Percentiles rank a stretch among this genome's conserved stretches.
These are phyloP conservation scores for Fragaria iinumae DNA, from an alignment of 306 rosid species.

Conservation along the genomic window DNA sequence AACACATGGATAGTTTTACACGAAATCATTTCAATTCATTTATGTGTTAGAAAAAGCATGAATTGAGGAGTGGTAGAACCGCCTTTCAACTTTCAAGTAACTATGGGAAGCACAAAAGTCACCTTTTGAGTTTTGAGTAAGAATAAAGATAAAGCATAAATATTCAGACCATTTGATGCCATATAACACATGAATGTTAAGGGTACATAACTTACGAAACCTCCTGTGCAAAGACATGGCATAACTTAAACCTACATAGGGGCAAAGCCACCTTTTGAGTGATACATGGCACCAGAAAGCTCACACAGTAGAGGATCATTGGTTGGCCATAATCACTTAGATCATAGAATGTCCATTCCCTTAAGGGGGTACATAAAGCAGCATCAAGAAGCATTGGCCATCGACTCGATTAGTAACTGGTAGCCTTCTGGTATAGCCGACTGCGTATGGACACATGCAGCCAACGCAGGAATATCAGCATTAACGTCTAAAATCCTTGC, in stretches of 20 bases:
- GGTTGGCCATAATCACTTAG: slow-evolving; percentile 21
- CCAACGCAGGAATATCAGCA: slow-evolving; percentile 83
- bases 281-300: slow-evolving; percentile 31
- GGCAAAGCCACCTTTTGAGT: slow-evolving; percentile 27
- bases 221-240: slow-evolving; percentile 19
- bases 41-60: no score
- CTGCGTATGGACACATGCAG: slow-evolving; percentile 78
- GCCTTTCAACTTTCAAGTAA: no score
- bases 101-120: background rate
- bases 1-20: no score
- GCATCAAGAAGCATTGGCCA: slow-evolving; percentile 68
- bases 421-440: slow-evolving; percentile 80
- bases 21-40: no score
- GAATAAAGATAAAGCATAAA: background rate
- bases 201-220: slow-evolving; percentile 28
- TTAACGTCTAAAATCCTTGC: slow-evolving; percentile 59
- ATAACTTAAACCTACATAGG: slow-evolving; percentile 17
- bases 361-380: slow-evolving; percentile 9
- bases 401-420: slow-evolving; percentile 83
- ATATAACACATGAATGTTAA: slow-evolving; percentile 9
- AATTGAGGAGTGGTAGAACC: no score
- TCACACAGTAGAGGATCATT: slow-evolving; percentile 24
- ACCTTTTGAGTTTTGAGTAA: background rate
- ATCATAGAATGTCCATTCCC: slow-evolving; percentile 9
- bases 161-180: slow-evolving; percentile 9